Percentiles rank a stretch among this genome's conserved stretches.
Conservation (phyloP, 177 flowering plant genomes). For the Tripterygium wilfordii region DNA sequence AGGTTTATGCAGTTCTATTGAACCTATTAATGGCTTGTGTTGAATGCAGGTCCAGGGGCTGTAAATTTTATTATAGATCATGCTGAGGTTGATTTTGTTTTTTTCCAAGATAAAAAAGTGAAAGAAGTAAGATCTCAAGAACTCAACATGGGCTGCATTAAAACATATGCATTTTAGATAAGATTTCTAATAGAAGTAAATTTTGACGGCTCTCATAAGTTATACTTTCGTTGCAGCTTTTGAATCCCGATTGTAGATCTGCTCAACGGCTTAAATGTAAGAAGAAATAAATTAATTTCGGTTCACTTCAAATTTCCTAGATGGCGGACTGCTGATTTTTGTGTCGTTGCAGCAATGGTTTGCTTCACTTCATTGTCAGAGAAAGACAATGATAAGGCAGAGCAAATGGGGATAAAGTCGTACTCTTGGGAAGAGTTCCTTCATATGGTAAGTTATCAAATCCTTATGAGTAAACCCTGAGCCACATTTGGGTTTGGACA, state of each 20-base stretch:
- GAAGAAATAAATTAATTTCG: conserved; percentile 8
- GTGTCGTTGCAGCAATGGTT: conserved; percentile 54
- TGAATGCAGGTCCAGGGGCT: conserved; percentile 68
- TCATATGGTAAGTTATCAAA: conserved; percentile 41
- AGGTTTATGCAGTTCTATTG: not conserved
- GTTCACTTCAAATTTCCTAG: conserved; percentile 1
- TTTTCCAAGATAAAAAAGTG: conserved; percentile 75
- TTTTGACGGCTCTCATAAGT: too few relatives aligned
- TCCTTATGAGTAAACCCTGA: not conserved
- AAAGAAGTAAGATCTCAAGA: conserved; percentile 49
- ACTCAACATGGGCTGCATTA: too few relatives aligned
- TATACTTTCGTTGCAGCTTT: conserved; percentile 49
- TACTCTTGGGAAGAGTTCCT: conserved; percentile 83
- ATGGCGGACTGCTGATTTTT: conserved; percentile 9
- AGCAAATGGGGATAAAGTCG: conserved; percentile 34
- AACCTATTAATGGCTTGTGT: not conserved
- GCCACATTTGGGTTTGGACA: not conserved
- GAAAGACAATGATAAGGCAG: conserved; percentile 46
- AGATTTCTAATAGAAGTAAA: too few relatives aligned
- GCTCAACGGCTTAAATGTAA: conserved; percentile 60
- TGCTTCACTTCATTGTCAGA: conserved; percentile 60
- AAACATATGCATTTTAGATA: too few relatives aligned
- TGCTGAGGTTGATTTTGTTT: conserved; percentile 81
- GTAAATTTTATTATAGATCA: conserved; percentile 80
- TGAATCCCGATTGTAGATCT: conserved; percentile 52